phyloP scores from a whole-genome alignment of 2,329 filamentous ascomycete genomes.

The Alternaria ethzedia region DNA sequence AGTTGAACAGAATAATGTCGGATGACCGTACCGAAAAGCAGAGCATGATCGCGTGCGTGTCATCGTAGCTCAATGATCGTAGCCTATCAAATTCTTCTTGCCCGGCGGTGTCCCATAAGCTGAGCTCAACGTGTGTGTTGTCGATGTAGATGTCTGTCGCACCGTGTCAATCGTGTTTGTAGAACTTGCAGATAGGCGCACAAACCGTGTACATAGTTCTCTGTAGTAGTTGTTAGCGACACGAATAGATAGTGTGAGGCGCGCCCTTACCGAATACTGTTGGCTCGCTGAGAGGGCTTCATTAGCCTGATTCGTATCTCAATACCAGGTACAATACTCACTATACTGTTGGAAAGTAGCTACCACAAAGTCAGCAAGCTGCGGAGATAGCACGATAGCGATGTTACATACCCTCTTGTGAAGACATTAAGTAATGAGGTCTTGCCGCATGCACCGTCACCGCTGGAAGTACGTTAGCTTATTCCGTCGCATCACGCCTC shows the following conservation, averaged over 20 bases:
- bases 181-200: conserved; percentile 3
- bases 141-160: conserved; percentile 93
- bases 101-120: conserved; percentile 96
- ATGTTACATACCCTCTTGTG: conserved; percentile 81
- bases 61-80: conserved; percentile 94
- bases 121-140: conserved; percentile 94
- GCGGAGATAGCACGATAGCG: not conserved
- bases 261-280: conserved; percentile 76
- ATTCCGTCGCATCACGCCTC: conserved; percentile 23
- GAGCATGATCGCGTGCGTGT: conserved; percentile 98
- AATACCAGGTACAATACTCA: conserved; percentile 52
- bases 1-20: not conserved
- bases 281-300: conserved; percentile 68
- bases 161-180: conserved; percentile 13
- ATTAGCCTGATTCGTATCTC: conserved; percentile 23
- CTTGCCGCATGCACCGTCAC: conserved; percentile 96
- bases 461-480: conserved; percentile 60
- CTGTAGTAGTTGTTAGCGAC: conserved; percentile 51
- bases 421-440: conserved; percentile 98
- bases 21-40: conserved; percentile 74
- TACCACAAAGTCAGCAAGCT: conserved; percentile 46
- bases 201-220: conserved; percentile 97
- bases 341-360: conserved; percentile 98
- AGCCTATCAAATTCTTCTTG: conserved; percentile 99
- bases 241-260: not conserved